Conservation (phyloP, 331 rosid genomes). For the Quercus phellos region DNA sequence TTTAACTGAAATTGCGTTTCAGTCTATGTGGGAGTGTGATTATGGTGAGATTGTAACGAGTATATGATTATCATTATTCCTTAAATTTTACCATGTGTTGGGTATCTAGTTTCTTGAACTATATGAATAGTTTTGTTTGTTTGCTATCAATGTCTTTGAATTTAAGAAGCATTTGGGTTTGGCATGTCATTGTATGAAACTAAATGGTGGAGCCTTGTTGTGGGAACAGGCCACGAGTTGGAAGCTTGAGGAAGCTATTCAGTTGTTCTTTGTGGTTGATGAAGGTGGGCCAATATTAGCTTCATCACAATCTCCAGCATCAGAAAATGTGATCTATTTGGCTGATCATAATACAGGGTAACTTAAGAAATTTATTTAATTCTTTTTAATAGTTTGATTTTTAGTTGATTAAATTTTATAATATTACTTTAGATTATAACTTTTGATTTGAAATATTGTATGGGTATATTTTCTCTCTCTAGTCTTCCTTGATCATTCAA, state of each 20-base stretch:
- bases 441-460: slow-evolving; percentile 28
- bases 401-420: background rate
- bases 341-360: slow-evolving; percentile 45
- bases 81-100: background rate
- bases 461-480: slow-evolving; percentile 50
- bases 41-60: no score
- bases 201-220: background rate
- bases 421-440: slow-evolving; percentile 3
- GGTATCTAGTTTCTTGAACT: background rate
- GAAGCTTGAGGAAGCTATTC: slow-evolving; percentile 95
- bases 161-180: no score
- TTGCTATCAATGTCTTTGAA: no score
- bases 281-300: slow-evolving; percentile 46
- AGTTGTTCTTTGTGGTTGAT: slow-evolving; percentile 69
- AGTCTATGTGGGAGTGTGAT: no score
- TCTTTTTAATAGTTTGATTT: background rate
- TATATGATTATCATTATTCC: no score
- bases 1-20: no score
- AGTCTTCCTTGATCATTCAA: background rate
- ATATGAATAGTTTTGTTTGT: background rate
- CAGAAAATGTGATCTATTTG: slow-evolving; percentile 40
- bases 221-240: slow-evolving; percentile 80
- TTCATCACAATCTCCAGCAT: slow-evolving; percentile 32
- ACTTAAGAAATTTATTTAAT: background rate
- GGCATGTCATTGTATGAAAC: slow-evolving; percentile 2